Conservation (phyloP, 2,329 filamentous ascomycete genomes). For the Pseudogymnoascus sp. region DNA sequence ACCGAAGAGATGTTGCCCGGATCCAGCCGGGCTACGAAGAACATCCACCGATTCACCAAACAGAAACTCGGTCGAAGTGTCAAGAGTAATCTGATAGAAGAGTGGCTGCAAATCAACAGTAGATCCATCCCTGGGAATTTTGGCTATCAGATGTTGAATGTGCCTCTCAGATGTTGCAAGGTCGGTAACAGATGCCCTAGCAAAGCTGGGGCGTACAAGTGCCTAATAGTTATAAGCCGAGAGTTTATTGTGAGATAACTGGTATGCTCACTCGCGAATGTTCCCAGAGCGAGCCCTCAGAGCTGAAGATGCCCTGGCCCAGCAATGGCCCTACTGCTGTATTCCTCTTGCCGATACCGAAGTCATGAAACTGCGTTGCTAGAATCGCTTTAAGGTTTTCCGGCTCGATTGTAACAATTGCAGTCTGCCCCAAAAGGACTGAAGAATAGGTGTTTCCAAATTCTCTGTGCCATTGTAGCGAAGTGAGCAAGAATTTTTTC, state of each 20-base stretch:
- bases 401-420: slow-evolving; percentile 15
- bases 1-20: slow-evolving; percentile 31
- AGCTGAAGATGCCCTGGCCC: slow-evolving; percentile 27
- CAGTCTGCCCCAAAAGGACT: too few species aligned
- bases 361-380: slow-evolving; percentile 44
- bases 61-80: slow-evolving; percentile 39
- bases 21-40: slow-evolving; percentile 15
- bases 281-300: slow-evolving; percentile 25
- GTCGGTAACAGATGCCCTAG: slow-evolving; percentile 52
- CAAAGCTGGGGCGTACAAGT: slow-evolving; percentile 46
- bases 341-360: slow-evolving; percentile 39
- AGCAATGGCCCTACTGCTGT: slow-evolving; percentile 30
- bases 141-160: slow-evolving; percentile 49
- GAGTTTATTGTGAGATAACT: too few species aligned
- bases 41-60: slow-evolving; percentile 42
- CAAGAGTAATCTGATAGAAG: slow-evolving; percentile 50
- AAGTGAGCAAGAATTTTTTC: too few species aligned
- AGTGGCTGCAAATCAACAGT: slow-evolving; percentile 54
- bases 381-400: slow-evolving; percentile 49
- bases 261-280: not conserved
- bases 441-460: too few species aligned
- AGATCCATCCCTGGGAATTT: slow-evolving; percentile 47
- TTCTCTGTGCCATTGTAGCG: too few species aligned
- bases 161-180: slow-evolving; percentile 64
- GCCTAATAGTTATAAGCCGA: slow-evolving; percentile 19